phyloP scores from a whole-genome alignment of 495 filamentous ascomycete genomes.

The Jackrogersella minutella region DNA sequence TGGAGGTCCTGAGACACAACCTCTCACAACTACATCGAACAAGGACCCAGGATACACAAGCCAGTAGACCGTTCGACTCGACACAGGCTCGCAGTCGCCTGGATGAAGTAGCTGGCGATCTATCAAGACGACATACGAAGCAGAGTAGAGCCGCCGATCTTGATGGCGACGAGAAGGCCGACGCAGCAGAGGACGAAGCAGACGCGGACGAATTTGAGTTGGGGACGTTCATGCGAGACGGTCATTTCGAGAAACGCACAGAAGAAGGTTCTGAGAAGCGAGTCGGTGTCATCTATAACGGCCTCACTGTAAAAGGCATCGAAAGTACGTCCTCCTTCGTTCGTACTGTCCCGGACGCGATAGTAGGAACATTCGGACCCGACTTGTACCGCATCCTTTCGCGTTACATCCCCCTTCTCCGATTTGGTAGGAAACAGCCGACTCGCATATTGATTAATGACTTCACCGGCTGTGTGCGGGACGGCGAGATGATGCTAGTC shows the following conservation, averaged over 20 bases:
- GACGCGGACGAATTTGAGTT: slow-evolving; percentile 71
- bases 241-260: slow-evolving; percentile 80
- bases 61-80: slow-evolving; percentile 30
- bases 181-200: slow-evolving; percentile 44
- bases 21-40: slow-evolving; percentile 67
- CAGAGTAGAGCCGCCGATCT: slow-evolving; percentile 49
- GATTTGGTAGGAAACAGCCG: slow-evolving; percentile 51
- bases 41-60: slow-evolving; percentile 52
- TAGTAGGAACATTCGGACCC: slow-evolving; percentile 84
- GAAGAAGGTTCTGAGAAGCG: slow-evolving; percentile 79
- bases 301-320: slow-evolving; percentile 78
- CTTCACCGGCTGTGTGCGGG: slow-evolving; percentile 78
- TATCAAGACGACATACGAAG: slow-evolving; percentile 27
- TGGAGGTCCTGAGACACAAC: slow-evolving; percentile 71
- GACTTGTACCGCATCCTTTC: slow-evolving; percentile 78
- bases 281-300: slow-evolving; percentile 83
- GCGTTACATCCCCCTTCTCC: slow-evolving; percentile 69
- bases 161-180: slow-evolving; percentile 47
- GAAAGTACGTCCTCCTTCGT: slow-evolving; percentile 73
- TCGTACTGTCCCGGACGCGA: slow-evolving; percentile 76
- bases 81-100: slow-evolving; percentile 16
- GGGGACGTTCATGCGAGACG: slow-evolving; percentile 76
- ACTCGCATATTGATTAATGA: slow-evolving; percentile 72
- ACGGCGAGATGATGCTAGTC: slow-evolving; percentile 85
- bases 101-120: slow-evolving; percentile 14